These are phyloP conservation scores for Termitomyces titanicus DNA, from an alignment of 768 basidiomycete genomes.

Conservation along the genomic window DNA sequence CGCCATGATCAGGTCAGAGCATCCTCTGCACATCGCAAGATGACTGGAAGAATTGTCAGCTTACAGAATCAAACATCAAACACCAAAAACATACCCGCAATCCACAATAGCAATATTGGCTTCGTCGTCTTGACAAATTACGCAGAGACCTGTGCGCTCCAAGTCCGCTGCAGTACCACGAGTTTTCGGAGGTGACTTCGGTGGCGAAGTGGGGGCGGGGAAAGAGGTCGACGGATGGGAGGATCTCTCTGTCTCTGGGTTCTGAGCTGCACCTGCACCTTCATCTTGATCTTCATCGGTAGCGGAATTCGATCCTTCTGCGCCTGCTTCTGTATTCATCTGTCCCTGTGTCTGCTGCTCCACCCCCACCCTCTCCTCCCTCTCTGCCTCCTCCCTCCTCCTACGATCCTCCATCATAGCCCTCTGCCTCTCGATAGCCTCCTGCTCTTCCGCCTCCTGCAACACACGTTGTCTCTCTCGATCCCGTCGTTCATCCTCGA, in stretches of 20 bases:
- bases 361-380: constrained; percentile 19
- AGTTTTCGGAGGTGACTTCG: constrained; percentile 26
- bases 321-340: constrained; percentile 1
- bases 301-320: neutral
- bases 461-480: constrained; percentile 43
- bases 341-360: constrained; percentile 14
- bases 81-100: constrained; percentile 67
- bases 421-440: constrained; percentile 33
- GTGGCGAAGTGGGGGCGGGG: constrained; percentile 21
- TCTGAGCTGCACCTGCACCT: constrained; percentile 2
- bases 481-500: constrained; percentile 61
- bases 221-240: constrained; percentile 14
- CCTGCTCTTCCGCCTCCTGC: constrained; percentile 44
- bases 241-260: constrained; percentile 2
- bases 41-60: constrained; percentile 45
- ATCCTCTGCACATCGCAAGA: constrained; percentile 71
- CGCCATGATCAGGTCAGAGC: constrained; percentile 76
- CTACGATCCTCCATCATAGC: constrained; percentile 15
- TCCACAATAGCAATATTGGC: constrained; percentile 93
- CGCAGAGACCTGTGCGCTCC: constrained; percentile 78
- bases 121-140: constrained; percentile 92
- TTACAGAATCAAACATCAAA: neutral
- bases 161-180: constrained; percentile 35
- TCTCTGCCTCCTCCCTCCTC: constrained; percentile 26
- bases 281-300: constrained; percentile 2